Evolutionary conservation across 306 rosid genomes (phyloP).

Genomic region (Lithocarpus polystachyus): DNA sequence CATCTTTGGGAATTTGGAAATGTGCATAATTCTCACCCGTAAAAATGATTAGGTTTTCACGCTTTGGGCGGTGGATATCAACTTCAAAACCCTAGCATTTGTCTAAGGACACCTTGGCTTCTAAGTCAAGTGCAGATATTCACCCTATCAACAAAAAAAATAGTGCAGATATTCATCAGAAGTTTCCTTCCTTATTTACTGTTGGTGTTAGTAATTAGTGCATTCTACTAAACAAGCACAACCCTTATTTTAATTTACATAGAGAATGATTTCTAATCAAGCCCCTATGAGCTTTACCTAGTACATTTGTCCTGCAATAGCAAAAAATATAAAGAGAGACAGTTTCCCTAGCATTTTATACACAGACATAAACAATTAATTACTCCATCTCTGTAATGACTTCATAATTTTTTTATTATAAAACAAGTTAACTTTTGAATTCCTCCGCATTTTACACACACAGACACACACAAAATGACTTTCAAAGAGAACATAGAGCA

Average conservation of each 20-base stretch:
- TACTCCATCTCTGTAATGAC: background rate
- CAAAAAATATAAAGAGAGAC: background rate
- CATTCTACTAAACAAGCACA: background rate
- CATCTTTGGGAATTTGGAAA: conserved; percentile 24
- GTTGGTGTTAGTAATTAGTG: background rate
- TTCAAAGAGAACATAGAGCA: background rate
- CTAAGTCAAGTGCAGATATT: background rate
- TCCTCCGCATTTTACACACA: background rate
- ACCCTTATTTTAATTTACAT: background rate
- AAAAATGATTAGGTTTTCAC: conserved; percentile 6
- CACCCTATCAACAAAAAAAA: background rate
- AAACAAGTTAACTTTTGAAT: background rate
- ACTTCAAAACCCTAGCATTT: conserved; percentile 23
- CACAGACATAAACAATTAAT: background rate
- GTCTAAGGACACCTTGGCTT: background rate
- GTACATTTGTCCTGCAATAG: background rate
- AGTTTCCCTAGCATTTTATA: background rate
- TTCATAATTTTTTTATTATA: background rate
- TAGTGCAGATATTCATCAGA: background rate
- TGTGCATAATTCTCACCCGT: conserved; percentile 3
- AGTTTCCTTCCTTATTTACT: background rate
- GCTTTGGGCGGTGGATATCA: background rate
- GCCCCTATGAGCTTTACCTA: background rate
- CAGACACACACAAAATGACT: background rate
- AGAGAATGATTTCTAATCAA: background rate